Evolutionary conservation across 1,284 basidiomycete species (phyloP).

Genomic region (Puccinia polysora): DNA sequence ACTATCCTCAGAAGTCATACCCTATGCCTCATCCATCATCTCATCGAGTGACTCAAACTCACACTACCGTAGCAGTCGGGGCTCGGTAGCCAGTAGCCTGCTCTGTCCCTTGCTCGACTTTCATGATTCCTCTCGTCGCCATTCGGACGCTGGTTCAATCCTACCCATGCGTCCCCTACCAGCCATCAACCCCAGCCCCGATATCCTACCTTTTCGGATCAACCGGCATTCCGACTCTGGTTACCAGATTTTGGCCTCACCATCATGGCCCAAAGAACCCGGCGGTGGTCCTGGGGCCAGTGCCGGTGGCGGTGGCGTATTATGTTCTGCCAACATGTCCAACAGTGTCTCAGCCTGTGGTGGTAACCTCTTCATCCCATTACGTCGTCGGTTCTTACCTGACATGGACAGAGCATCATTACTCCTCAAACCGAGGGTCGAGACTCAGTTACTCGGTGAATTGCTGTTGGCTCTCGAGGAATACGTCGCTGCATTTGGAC

Average conservation of each 20-base stretch:
- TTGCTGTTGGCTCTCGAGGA: constrained; percentile 31
- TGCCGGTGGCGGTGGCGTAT: background rate
- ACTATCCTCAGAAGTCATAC: constrained; percentile 27
- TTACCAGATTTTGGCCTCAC: background rate
- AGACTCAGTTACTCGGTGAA: constrained; percentile 32
- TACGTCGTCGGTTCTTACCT: constrained; percentile 27
- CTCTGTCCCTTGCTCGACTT: constrained; percentile 34
- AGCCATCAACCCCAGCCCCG: constrained; percentile 2
- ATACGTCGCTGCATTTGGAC: constrained; percentile 34
- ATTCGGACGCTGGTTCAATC: constrained; percentile 22
- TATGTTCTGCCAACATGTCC: constrained; percentile 23
- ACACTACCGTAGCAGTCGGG: constrained; percentile 20
- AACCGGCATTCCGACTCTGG: background rate
- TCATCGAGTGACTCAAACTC: constrained; percentile 27
- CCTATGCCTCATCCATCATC: constrained; percentile 30
- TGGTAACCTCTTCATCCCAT: constrained; percentile 29
- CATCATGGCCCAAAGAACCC: too few relatives aligned
- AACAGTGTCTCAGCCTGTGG: constrained; percentile 1
- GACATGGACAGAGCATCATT: constrained; percentile 1
- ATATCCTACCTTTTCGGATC: background rate
- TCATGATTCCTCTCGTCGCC: constrained; percentile 7
- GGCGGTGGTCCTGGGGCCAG: too few relatives aligned
- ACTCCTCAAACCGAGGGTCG: constrained; percentile 14
- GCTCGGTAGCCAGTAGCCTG: constrained; percentile 31
- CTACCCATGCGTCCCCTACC: constrained; percentile 33